Evolutionary conservation across 192 early-diverging fungal genomes (phyloP), one percentile per base, ranked within the genome.

Genomic region (Coemansia sp.): DNA sequence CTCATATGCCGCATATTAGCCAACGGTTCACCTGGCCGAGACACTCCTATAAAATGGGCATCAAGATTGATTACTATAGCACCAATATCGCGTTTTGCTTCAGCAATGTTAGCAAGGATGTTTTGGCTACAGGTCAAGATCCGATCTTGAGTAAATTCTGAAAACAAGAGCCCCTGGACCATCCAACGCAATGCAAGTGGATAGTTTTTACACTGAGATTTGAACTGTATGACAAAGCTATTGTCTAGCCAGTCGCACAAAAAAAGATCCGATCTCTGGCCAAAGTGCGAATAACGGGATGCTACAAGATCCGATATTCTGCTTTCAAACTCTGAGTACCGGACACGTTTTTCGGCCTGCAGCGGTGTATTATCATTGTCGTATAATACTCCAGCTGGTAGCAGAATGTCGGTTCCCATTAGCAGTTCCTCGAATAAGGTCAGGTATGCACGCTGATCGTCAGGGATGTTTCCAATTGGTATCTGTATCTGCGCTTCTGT

Each of bases 391-490:
- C 74, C 79, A 10, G 78, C 78, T 6, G 88, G 86, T 12, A 87
- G 76, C 18, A 65, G 43, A 22, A 88, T 59, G 39, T 87, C 82
- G 10, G 80, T 80, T 62, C 87, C 78, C 63, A 94, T 88, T 18
- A 94, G 42, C 19, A 92, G 77, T 56, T 91, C 92, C 51, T 91
- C 88, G 80, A 94, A 91, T 46, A 94, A 78, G 11, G 88, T 85
- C 42, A 94, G 61, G 75, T 87, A 92, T 12, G 88, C 85, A 8
- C 88, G 86, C 32, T 91, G 77, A n/a, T 81, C 67, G 18, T 81
- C 84, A 18, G 88, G 82, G 1, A 95, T 63, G n/a, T 68, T 58
- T 8, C 47, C 61, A 37, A 71, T 68, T 55, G 84, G 89, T 37
- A 84, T 84, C 63, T 76, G 87, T 2, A 95, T 48, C 45, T 86